phyloP scores from a whole-genome alignment of 176 grass and related monocot species.

The Cocos nucifera region DNA sequence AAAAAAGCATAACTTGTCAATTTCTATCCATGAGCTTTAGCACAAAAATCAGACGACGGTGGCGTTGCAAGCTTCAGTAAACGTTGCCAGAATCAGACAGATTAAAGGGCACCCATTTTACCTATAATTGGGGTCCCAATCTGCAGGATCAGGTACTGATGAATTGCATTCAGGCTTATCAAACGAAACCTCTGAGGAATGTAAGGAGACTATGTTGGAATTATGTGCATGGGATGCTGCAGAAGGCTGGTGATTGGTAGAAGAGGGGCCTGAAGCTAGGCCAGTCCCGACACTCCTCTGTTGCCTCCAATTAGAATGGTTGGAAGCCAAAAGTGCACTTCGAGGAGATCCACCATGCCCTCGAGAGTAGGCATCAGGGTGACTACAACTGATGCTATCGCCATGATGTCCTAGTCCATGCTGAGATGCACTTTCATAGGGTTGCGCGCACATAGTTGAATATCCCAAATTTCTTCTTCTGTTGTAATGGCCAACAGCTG shows the following conservation, averaged over 20 bases:
- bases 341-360: slow-evolving; percentile 42
- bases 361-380: slow-evolving; percentile 38
- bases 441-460: slow-evolving; percentile 52
- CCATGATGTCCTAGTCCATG: slow-evolving; percentile 35
- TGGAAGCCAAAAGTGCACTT: slow-evolving; percentile 38
- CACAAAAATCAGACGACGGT: no score
- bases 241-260: slow-evolving; percentile 44
- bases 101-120: slow-evolving; percentile 12
- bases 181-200: slow-evolving; percentile 22
- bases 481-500: slow-evolving; percentile 73
- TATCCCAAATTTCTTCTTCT: slow-evolving; percentile 54
- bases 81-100: no score
- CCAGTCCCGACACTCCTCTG: slow-evolving; percentile 34
- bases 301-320: slow-evolving; percentile 61
- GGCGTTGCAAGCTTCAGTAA: no score
- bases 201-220: slow-evolving; percentile 18
- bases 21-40: no score
- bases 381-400: slow-evolving; percentile 36
- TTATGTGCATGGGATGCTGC: slow-evolving; percentile 29
- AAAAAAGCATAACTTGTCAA: no score
- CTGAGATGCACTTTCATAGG: slow-evolving; percentile 56
- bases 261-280: slow-evolving; percentile 26
- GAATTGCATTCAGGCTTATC: slow-evolving; percentile 56
- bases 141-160: slow-evolving; percentile 58
- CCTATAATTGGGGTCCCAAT: slow-evolving; percentile 98